A percentile compares a stretch with the other conserved stretches of the same genome.
phyloP scores from a whole-genome alignment of 805 yeast species.

The Helenozyma rhizophorensis region DNA sequence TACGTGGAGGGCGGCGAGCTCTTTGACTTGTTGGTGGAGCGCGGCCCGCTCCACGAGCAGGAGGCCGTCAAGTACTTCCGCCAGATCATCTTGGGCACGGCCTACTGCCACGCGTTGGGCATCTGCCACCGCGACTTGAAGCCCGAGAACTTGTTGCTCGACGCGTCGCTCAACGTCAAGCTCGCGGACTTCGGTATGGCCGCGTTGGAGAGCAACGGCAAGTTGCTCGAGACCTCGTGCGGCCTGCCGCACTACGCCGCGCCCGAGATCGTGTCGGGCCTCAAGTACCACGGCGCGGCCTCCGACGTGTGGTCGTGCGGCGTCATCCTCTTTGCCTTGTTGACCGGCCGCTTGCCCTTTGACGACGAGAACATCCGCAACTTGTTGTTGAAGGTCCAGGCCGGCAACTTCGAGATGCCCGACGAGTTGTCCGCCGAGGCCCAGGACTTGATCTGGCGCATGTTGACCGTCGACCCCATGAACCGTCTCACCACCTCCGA shows the following conservation, averaged over 20 bases:
- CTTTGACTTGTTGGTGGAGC: slow-evolving; percentile 66
- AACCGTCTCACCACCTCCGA: slow-evolving; percentile 65
- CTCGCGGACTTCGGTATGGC: slow-evolving; percentile 92
- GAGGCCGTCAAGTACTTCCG: slow-evolving; percentile 74
- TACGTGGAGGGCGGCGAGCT: slow-evolving; percentile 88
- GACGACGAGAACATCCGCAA: slow-evolving; percentile 78
- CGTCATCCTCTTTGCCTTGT: slow-evolving; percentile 69
- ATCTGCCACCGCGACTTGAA: slow-evolving; percentile 80
- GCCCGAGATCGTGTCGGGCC: slow-evolving; percentile 79
- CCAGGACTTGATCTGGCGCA: slow-evolving; percentile 56
- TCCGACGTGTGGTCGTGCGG: slow-evolving; percentile 91
- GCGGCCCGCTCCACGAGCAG: slow-evolving; percentile 66
- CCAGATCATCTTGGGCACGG: slow-evolving; percentile 74
- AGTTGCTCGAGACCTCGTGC: slow-evolving; percentile 72
- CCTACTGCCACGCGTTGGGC: slow-evolving; percentile 76
- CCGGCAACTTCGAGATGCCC: slow-evolving; percentile 74
- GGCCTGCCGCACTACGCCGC: slow-evolving; percentile 90
- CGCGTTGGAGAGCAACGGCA: slow-evolving; percentile 69
- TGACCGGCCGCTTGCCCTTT: slow-evolving; percentile 79
- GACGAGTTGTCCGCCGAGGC: slow-evolving; percentile 59
- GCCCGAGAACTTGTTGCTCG: slow-evolving; percentile 73
- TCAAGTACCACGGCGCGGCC: slow-evolving; percentile 76
- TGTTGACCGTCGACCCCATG: slow-evolving; percentile 68
- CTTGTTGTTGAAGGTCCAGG: slow-evolving; percentile 67
- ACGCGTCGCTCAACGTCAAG: slow-evolving; percentile 62